Percentiles rank a stretch among this genome's conserved stretches.
Conservation (phyloP, 768 basidiomycete species). For the Macrolepiota fuliginosa region DNA sequence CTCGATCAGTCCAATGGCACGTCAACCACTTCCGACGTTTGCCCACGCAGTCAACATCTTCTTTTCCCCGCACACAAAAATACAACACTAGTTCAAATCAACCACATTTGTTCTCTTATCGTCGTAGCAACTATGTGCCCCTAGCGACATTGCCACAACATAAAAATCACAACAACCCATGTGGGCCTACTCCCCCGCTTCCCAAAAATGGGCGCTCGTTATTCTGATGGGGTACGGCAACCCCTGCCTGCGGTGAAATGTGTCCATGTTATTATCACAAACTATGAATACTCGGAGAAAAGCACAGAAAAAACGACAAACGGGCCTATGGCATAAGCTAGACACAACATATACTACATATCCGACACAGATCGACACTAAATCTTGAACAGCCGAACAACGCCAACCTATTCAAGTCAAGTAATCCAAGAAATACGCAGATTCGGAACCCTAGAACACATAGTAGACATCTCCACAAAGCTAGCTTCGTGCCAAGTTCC, state of each 20-base stretch:
- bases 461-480: background rate
- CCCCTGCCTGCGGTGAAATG: background rate
- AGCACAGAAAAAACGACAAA: background rate
- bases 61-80: background rate
- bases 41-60: constrained; percentile 7
- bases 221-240: background rate
- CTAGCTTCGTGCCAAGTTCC: background rate
- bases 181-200: background rate
- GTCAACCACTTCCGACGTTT: constrained; percentile 5
- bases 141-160: background rate
- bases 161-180: background rate
- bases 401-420: constrained; percentile 6
- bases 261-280: background rate
- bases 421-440: background rate
- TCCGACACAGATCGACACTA: background rate
- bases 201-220: background rate
- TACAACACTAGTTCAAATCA: background rate
- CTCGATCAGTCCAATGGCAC: background rate
- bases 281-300: background rate
- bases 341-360: background rate
- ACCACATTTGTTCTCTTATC: background rate
- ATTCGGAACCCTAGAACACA: background rate
- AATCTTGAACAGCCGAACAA: background rate
- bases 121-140: background rate
- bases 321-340: background rate